Base-by-base conservation (phyloP, 306 rosid genomes). In the Chamaecrista fasciculata region DNA sequence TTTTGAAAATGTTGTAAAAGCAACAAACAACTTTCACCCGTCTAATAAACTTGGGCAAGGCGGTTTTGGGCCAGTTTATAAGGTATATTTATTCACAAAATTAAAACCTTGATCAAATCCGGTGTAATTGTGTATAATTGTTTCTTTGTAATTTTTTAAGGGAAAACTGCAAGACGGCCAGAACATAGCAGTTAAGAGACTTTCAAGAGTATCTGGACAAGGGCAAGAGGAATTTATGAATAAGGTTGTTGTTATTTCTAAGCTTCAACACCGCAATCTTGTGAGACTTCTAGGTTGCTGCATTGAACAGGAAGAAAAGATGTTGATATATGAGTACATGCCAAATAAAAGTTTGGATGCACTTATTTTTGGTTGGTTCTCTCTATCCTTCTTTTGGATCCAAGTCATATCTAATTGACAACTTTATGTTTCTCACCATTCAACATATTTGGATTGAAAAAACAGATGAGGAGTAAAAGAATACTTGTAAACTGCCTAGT, bases 171-270 rank as follows among this genome's bases (percentile, higher is more conserved):
- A 57, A 40, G 77, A 74, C 48, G 74, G 74, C 7, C 66, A 47
- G 4, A 62, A 74, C 23, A 70, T 79, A 29, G 83, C 80, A 0
- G 73, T 79, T 56, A 79, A 74, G 60, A 69, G 80, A 69, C 77
- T 79, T 61, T 79, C 83, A 2, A 57, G 33, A 64, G 61, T 55
- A 56, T 74, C 79, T 56, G 43, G 76, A 12, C 76, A 79, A 63
- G 83, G 83, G 0, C 48, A n/a, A n/a, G n/a, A n/a, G n/a, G n/a
- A n/a, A n/a, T n/a, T n/a, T n/a, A n/a, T n/a, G n/a, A n/a, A n/a
- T n/a, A n/a, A n/a, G n/a, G n/a, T n/a, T n/a, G n/a, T n/a, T n/a
- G n/a, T n/a, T n/a, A n/a, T n/a, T n/a, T n/a, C n/a, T n/a, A n/a
- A n/a, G n/a, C n/a, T n/a, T n/a, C n/a, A n/a, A n/a, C n/a, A n/a